phyloP scores from a whole-genome alignment of 768 basidiomycete species.

The Cubamyces sp. region DNA sequence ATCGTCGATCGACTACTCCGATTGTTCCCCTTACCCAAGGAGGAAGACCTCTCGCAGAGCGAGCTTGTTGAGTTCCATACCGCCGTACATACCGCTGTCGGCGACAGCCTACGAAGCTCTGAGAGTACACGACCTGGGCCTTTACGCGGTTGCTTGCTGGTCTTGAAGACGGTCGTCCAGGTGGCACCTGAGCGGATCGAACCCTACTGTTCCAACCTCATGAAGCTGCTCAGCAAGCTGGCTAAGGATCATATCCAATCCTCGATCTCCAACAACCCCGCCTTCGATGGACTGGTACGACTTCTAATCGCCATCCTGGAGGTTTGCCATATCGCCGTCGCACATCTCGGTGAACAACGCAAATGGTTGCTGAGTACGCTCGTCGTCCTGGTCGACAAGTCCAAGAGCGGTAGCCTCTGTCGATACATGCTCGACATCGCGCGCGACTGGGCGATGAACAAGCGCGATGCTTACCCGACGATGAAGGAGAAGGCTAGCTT shows the following conservation, averaged over 20 bases:
- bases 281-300: conserved; percentile 64
- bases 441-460: conserved; percentile 87
- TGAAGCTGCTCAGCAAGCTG: conserved; percentile 84
- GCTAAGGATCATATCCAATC: conserved; percentile 85
- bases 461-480: conserved; percentile 84
- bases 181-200: conserved; percentile 85
- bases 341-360: conserved; percentile 84
- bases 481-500: conserved; percentile 95
- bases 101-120: conserved; percentile 77
- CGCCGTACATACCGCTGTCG: conserved; percentile 74
- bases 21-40: conserved; percentile 76
- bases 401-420: conserved; percentile 77
- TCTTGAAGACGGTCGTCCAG: conserved; percentile 85
- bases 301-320: conserved; percentile 81
- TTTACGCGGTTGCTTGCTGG: conserved; percentile 79
- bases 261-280: conserved; percentile 40
- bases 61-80: conserved; percentile 77
- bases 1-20: conserved; percentile 81
- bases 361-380: conserved; percentile 78
- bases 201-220: conserved; percentile 69
- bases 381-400: conserved; percentile 86
- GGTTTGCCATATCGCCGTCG: conserved; percentile 81
- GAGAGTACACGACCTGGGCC: conserved; percentile 38
- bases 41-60: conserved; percentile 62
- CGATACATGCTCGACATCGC: conserved; percentile 85